These are phyloP conservation scores for Boletus reticuloceps DNA, from an alignment of 768 basidiomycete genomes.

Conservation along the genomic window DNA sequence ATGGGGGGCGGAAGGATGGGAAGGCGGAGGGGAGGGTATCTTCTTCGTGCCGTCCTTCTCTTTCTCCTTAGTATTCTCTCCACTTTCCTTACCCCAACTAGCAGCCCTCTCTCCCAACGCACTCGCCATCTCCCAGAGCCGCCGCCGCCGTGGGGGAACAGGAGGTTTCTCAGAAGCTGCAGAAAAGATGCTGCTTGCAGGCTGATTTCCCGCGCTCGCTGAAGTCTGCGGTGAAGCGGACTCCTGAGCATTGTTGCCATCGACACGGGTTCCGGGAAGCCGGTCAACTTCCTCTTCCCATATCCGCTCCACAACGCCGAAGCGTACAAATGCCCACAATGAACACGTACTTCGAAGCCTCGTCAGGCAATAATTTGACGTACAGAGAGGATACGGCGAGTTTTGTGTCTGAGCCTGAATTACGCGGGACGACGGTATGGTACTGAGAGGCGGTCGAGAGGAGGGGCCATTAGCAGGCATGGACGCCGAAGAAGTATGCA, in stretches of 20 bases:
- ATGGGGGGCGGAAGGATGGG: constrained; percentile 25
- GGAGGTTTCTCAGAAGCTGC: constrained; percentile 48
- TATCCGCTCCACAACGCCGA: constrained; percentile 76
- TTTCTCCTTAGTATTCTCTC: constrained; percentile 23
- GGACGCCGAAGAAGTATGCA: constrained; percentile 31
- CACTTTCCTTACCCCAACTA: constrained; percentile 49
- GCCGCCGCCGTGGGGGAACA: constrained; percentile 58
- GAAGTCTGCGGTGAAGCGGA: not conserved
- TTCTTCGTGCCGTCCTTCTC: constrained; percentile 31
- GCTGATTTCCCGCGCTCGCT: not conserved
- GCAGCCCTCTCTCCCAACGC: constrained; percentile 57
- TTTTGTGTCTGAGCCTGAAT: constrained; percentile 23
- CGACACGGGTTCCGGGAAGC: constrained; percentile 24
- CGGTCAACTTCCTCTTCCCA: constrained; percentile 78
- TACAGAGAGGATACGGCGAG: constrained; percentile 65
- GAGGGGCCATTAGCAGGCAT: constrained; percentile 27
- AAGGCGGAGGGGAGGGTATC: constrained; percentile 21
- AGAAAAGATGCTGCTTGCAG: not conserved
- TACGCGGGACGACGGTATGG: constrained; percentile 45
- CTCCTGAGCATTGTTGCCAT: constrained; percentile 2
- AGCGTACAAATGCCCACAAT: constrained; percentile 85
- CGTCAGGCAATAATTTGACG: constrained; percentile 80
- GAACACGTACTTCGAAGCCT: constrained; percentile 86
- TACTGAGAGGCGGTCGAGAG: constrained; percentile 19
- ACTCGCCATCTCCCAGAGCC: constrained; percentile 68